Evolutionary conservation across 306 rosid genomes (phyloP).

Genomic region (Cucumis hystrix): DNA sequence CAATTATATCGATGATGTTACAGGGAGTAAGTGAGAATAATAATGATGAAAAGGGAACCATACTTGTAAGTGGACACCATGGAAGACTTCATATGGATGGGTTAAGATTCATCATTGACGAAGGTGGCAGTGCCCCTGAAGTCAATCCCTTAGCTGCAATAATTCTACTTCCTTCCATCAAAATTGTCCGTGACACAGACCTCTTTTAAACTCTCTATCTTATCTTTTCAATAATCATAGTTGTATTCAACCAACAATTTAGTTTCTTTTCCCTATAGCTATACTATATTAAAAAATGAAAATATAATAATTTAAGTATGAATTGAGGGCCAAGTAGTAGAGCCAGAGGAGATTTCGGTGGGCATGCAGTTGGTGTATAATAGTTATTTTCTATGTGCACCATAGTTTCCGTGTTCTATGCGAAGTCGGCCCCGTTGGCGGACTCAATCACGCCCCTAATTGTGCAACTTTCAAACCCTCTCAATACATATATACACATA

Average conservation of each 20-base stretch:
- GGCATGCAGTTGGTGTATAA: too few relatives aligned
- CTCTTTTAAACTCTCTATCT: neutral
- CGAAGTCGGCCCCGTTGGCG: neutral
- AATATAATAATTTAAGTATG: too few relatives aligned
- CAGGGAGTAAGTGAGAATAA: conserved; percentile 35
- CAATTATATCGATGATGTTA: neutral
- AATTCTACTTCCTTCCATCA: conserved; percentile 59
- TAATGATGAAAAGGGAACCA: conserved; percentile 17
- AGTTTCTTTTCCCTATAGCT: too few relatives aligned
- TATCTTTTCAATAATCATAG: too few relatives aligned
- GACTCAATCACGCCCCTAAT: neutral
- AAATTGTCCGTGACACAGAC: conserved; percentile 58
- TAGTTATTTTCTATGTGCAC: too few relatives aligned
- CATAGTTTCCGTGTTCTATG: neutral
- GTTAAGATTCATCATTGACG: conserved; percentile 57
- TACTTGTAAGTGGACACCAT: conserved; percentile 83
- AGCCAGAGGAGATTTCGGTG: too few relatives aligned
- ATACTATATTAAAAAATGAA: too few relatives aligned
- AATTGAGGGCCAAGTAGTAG: too few relatives aligned
- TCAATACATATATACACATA: too few relatives aligned
- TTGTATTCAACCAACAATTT: too few relatives aligned
- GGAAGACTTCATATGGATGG: conserved; percentile 66
- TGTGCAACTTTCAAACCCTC: neutral
- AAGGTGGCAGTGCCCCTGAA: conserved; percentile 46
- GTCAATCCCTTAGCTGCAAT: conserved; percentile 64